Percentiles rank a stretch among this genome's conserved stretches.
Evolutionary conservation across 768 basidiomycete genomes (phyloP).

Genomic region (Exidia glandulosa): DNA sequence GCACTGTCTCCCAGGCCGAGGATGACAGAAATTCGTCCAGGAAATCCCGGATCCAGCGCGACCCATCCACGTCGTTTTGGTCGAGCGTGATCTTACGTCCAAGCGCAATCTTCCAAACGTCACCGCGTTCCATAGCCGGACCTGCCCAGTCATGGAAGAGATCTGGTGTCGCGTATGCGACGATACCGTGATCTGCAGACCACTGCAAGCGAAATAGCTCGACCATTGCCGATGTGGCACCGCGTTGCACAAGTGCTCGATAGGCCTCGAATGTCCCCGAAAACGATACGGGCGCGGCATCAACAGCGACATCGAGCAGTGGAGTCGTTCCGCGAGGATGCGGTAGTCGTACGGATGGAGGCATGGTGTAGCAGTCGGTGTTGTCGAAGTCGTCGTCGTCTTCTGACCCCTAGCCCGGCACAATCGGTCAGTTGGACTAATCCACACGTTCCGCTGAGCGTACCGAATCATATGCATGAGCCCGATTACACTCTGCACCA

Average conservation of each 20-base stretch:
- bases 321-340: too few species aligned
- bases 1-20: conserved; percentile 22
- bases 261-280: neutral
- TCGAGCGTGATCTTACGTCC: conserved; percentile 26
- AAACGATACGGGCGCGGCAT: too few species aligned
- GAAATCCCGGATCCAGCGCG: conserved; percentile 18
- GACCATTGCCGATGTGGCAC: conserved; percentile 23
- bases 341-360: too few species aligned
- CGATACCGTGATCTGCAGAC: conserved; percentile 19
- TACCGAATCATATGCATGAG: too few species aligned
- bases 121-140: conserved; percentile 21
- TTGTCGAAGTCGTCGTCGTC: too few species aligned
- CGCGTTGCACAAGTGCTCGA: conserved; percentile 4
- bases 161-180: conserved; percentile 23
- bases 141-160: conserved; percentile 24
- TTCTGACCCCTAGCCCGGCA: too few species aligned
- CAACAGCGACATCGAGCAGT: too few species aligned
- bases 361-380: too few species aligned
- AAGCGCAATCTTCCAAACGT: conserved; percentile 30
- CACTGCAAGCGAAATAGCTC: conserved; percentile 25
- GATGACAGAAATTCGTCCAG: conserved; percentile 24
- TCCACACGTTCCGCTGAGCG: too few species aligned
- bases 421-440: too few species aligned
- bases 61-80: conserved; percentile 25
- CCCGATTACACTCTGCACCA: too few species aligned